Conservation (phyloP, 2,329 filamentous ascomycete species). For the Zymoseptoria brevis region DNA sequence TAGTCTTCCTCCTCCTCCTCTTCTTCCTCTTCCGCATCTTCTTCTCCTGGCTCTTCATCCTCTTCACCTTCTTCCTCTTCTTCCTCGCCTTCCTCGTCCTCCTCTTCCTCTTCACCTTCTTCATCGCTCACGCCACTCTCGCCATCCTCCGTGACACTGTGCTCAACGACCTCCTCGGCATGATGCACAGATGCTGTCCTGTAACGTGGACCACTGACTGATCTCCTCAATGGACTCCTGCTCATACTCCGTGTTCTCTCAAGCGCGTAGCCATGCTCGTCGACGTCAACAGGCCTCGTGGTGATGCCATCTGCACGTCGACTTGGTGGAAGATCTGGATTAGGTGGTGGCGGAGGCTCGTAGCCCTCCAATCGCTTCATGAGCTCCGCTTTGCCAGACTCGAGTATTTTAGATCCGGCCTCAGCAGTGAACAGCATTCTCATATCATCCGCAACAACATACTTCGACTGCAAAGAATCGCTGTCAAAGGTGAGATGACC, state of each 20-base stretch:
- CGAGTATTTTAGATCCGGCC: slow-evolving; percentile 42
- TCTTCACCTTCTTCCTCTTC: slow-evolving; percentile 17
- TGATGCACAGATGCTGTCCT: slow-evolving; percentile 5
- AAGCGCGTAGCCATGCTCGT: slow-evolving; percentile 1
- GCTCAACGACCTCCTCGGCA: background rate
- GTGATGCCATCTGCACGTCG: slow-evolving; percentile 13
- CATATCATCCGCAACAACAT: slow-evolving; percentile 34
- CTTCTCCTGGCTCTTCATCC: slow-evolving; percentile 32
- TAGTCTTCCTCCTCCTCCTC: slow-evolving; percentile 69
- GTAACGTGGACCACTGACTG: background rate
- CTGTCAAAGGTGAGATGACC: slow-evolving; percentile 21
- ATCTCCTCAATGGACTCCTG: background rate
- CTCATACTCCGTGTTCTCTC: slow-evolving; percentile 18
- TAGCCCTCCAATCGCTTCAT: slow-evolving; percentile 44
- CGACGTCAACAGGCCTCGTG: slow-evolving; percentile 1
- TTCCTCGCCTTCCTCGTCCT: slow-evolving; percentile 13
- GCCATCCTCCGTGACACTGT: background rate
- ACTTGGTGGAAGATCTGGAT: slow-evolving; percentile 11
- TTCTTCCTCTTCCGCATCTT: slow-evolving; percentile 57
- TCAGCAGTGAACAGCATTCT: slow-evolving; percentile 43
- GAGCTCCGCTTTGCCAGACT: slow-evolving; percentile 44
- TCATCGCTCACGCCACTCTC: background rate
- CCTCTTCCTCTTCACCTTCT: slow-evolving; percentile 5
- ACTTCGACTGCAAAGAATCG: slow-evolving; percentile 13
- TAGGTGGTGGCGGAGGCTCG: slow-evolving; percentile 23